A percentile compares a stretch with the other conserved stretches of the same genome.
These are phyloP conservation scores for Cutaneotrichosporon mucoides DNA, from an alignment of 1,284 basidiomycete genomes.

Conservation along the genomic window DNA sequence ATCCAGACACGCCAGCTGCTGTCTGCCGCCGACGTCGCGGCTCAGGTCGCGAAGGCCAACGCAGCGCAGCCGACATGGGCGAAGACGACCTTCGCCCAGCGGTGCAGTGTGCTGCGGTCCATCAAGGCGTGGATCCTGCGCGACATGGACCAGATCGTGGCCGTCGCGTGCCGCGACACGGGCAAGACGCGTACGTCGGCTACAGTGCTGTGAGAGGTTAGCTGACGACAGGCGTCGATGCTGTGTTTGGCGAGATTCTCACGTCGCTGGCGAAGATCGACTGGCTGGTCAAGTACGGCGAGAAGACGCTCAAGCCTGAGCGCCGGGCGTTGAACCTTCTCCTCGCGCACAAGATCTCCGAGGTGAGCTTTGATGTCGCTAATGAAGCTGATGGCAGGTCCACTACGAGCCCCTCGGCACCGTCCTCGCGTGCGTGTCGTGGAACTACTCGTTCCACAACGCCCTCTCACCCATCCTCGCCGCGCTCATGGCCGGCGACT, in stretches of 20 bases:
- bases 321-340: slow-evolving; percentile 68
- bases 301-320: slow-evolving; percentile 66
- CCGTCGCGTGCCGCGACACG: slow-evolving; percentile 88
- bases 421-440: slow-evolving; percentile 86
- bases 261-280: slow-evolving; percentile 85
- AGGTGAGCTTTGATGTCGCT: slow-evolving; percentile 22
- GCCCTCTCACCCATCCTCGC: slow-evolving; percentile 89
- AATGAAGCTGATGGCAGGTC: slow-evolving; percentile 55
- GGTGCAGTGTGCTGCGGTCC: slow-evolving; percentile 75
- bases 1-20: slow-evolving; percentile 57
- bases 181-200: slow-evolving; percentile 81
- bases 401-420: slow-evolving; percentile 91
- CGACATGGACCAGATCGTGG: slow-evolving; percentile 68
- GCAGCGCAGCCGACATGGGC: slow-evolving; percentile 69
- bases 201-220: too few relatives aligned
- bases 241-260: slow-evolving; percentile 81
- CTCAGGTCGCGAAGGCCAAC: slow-evolving; percentile 65
- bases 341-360: slow-evolving; percentile 71
- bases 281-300: slow-evolving; percentile 70
- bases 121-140: slow-evolving; percentile 85
- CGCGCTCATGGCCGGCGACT: slow-evolving; percentile 84
- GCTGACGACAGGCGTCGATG: slow-evolving; percentile 66
- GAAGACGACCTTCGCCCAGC: slow-evolving; percentile 66
- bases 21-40: slow-evolving; percentile 60
- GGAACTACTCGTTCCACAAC: slow-evolving; percentile 74